Percentiles rank a stretch among this genome's conserved stretches.
Conservation (phyloP, 768 basidiomycete genomes). For the Pseudohyphozyma bogoriensis region DNA sequence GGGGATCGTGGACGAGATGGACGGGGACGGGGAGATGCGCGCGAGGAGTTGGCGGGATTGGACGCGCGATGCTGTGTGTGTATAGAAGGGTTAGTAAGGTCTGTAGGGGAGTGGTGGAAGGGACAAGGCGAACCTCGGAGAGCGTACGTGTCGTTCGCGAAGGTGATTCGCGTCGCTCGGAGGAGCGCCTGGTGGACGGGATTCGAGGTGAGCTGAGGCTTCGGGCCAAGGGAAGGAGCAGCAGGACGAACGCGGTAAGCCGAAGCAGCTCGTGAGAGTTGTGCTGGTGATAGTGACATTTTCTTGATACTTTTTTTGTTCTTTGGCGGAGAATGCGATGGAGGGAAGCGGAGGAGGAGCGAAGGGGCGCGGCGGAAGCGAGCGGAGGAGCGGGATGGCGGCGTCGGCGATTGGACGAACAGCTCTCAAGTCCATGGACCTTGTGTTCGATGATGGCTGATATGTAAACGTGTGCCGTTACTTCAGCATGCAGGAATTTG, state of each 20-base stretch:
- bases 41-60: slow-evolving; percentile 27
- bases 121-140: slow-evolving; percentile 6
- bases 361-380: too few species aligned
- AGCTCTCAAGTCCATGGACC: too few species aligned
- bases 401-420: too few species aligned
- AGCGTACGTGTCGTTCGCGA: slow-evolving; percentile 23
- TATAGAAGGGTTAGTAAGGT: not conserved
- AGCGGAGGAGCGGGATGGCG: too few species aligned
- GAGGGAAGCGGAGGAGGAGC: too few species aligned
- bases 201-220: not conserved
- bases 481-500: too few species aligned
- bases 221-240: not conserved
- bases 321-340: too few species aligned
- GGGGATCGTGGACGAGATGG: slow-evolving; percentile 3
- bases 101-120: not conserved
- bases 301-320: not conserved
- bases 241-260: slow-evolving; percentile 18
- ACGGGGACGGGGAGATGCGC: slow-evolving; percentile 24
- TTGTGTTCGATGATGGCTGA: too few species aligned
- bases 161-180: slow-evolving; percentile 23
- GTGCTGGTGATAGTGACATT: slow-evolving; percentile 7
- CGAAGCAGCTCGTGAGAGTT: slow-evolving; percentile 18
- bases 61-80: slow-evolving; percentile 12
- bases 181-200: slow-evolving; percentile 18
- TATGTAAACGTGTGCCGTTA: too few species aligned